A percentile compares a stretch with the other conserved stretches of the same genome.
Evolutionary conservation across 768 basidiomycete species (phyloP).

Genomic region (Leccinum pellstonianum): DNA sequence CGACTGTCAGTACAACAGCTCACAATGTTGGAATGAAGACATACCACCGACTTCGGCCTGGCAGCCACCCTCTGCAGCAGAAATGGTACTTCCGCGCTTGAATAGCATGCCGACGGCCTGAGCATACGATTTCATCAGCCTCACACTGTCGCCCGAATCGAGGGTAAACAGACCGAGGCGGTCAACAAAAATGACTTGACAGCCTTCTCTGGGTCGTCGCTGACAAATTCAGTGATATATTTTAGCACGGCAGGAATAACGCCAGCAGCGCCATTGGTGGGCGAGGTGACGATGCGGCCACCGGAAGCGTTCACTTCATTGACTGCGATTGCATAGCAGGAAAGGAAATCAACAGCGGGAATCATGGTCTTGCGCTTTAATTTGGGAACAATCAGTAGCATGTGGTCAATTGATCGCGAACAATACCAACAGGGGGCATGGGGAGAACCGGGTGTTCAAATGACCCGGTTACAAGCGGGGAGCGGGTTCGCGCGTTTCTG

Average conservation of each 20-base stretch:
- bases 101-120: conserved; percentile 93
- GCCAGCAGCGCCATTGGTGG: conserved; percentile 91
- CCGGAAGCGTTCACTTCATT: conserved; percentile 95
- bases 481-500: conserved; percentile 18
- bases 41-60: conserved; percentile 92
- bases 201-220: conserved; percentile 86
- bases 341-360: conserved; percentile 90
- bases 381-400: conserved; percentile 2
- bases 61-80: conserved; percentile 93
- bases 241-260: conserved; percentile 93
- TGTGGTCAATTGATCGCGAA: conserved; percentile 2
- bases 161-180: conserved; percentile 58
- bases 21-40: conserved; percentile 11
- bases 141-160: neutral
- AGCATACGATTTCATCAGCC: conserved; percentile 11
- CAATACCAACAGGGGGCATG: conserved; percentile 69
- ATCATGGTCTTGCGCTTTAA: conserved; percentile 78
- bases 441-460: conserved; percentile 79
- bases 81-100: conserved; percentile 96
- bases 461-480: conserved; percentile 61
- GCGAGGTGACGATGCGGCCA: conserved; percentile 92
- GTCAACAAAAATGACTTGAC: conserved; percentile 89
- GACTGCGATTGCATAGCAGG: conserved; percentile 91
- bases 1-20: neutral
- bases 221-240: conserved; percentile 89